Base-by-base conservation (phyloP, 2,329 filamentous ascomycete genomes). In the Sordariomycetes sp. region DNA sequence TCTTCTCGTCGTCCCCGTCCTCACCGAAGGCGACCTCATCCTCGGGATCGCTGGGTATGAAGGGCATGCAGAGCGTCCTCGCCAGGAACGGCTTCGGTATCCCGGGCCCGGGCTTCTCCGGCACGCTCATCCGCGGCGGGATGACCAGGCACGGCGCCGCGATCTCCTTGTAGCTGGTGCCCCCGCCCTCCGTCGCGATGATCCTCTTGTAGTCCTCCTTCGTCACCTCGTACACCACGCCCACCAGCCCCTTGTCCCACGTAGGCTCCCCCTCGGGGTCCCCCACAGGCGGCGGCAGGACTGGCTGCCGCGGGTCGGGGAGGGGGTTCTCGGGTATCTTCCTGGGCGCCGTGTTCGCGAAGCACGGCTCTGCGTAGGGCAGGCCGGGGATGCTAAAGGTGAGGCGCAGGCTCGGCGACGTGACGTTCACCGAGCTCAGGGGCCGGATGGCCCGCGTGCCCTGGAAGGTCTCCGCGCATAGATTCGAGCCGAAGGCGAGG, bases 141-240 rank as follows among this genome's bases (percentile, higher is more conserved):
- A 97, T 79, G 0, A 85, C 78, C 62, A 90, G 77, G 71, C 93
- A 97, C 32, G 87, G 83, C 14, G 96, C 85, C 0, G 90, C 68
- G 12, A 96, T 83, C 68, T 97, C 91, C 59, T 86, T 77, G 74
- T 99, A 99, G n/a, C 86, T 81, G 2, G 85, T 74, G 20, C 92
- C 92, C 35, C 89, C 92, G 56, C 93, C 93, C 70, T 99, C 94
- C 5, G 92, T 97, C 5, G 86, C 86, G 61, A 97, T 87, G 64
- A 99, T 96, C 60, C 82, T 88, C 7, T 85, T 80, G 69, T 89
- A 99, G 73, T 99, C 94, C 51, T 80, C 71, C 20, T 79, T 75
- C 1, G 91, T 96, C 34, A 97, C 90, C 74, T 97, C 92, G 74
- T 99, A 99, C 3, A 97, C 94, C 18, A 96, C 90, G 25, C 94